phyloP scores from a whole-genome alignment of 2,329 filamentous ascomycete genomes.

The Claviceps sp. region DNA sequence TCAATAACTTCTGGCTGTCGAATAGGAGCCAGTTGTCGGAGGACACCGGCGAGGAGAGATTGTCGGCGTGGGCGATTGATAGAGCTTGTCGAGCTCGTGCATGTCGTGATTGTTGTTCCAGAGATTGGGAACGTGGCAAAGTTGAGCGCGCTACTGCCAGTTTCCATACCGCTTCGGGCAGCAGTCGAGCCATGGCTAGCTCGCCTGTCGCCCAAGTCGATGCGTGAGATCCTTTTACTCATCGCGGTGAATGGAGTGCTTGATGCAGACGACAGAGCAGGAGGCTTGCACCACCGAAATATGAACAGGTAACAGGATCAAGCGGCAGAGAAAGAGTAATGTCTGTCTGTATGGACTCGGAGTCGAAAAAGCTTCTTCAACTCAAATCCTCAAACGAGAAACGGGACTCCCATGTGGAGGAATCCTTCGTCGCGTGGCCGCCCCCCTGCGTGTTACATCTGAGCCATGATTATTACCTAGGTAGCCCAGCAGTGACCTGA shows the following conservation, averaged over 20 bases:
- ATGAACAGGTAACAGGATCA: background rate
- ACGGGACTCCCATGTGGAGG: background rate
- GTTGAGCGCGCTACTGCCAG: conserved; percentile 1
- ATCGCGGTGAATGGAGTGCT: conserved; percentile 1
- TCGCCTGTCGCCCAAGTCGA: background rate
- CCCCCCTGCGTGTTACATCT: background rate
- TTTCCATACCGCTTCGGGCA: conserved; percentile 1
- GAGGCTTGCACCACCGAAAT: conserved; percentile 4
- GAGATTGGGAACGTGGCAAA: conserved; percentile 6
- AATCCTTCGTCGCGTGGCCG: background rate
- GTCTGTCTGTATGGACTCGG: conserved; percentile 2
- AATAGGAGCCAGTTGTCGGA: background rate
- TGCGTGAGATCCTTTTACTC: background rate
- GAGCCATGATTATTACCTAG: background rate
- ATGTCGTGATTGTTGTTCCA: conserved; percentile 12
- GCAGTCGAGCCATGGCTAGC: background rate
- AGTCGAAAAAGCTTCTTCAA: conserved; percentile 8
- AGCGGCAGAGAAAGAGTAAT: background rate
- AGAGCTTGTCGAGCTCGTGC: conserved; percentile 10
- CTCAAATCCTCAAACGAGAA: background rate
- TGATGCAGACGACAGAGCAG: conserved; percentile 6
- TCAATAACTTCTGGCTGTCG: background rate
- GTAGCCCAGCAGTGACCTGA: conserved; percentile 1
- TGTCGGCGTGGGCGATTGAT: conserved; percentile 4
- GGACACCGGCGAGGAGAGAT: conserved; percentile 6